Evolutionary conservation across 2,329 filamentous ascomycete genomes (phyloP).

Genomic region (Microsporum audouinii): DNA sequence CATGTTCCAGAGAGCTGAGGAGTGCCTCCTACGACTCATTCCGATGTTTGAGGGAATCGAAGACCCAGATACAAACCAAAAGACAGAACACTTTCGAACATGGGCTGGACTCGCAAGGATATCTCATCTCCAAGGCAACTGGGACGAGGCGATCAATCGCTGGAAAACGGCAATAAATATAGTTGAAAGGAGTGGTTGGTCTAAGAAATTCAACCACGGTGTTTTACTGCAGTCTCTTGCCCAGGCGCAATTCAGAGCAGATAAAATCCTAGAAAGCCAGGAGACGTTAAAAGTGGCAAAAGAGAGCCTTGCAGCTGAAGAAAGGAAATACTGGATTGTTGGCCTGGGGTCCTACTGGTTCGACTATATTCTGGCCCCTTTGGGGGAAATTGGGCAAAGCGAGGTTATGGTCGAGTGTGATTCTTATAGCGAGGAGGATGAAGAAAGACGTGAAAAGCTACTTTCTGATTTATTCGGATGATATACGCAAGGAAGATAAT

Average conservation of each 20-base stretch:
- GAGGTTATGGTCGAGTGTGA: not conserved
- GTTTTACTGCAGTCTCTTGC: conserved; percentile 12
- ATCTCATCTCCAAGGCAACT: conserved; percentile 8
- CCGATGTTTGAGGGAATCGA: not conserved
- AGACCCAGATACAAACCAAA: not conserved
- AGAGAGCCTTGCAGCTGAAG: conserved; percentile 6
- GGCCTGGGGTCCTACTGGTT: conserved; percentile 7
- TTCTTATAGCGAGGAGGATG: not conserved
- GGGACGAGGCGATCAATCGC: conserved; percentile 3
- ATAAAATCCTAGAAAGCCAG: not conserved
- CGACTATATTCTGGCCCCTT: not conserved
- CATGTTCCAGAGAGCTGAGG: conserved; percentile 9
- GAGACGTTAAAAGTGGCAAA: not conserved
- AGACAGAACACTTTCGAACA: not conserved
- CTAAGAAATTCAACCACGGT: conserved; percentile 9
- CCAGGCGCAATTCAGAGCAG: conserved; percentile 5
- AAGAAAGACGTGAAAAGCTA: not conserved
- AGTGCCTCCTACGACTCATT: conserved; percentile 4
- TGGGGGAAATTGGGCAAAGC: not conserved
- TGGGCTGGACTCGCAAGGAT: conserved; percentile 3
- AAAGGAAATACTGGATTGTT: conserved; percentile 4
- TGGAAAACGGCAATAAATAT: conserved; percentile 3
- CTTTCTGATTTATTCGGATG: not conserved
- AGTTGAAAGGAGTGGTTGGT: not conserved
- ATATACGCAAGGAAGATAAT: too few relatives aligned